A percentile compares a stretch with the other conserved stretches of the same genome.
Evolutionary conservation across 73 alveolate species (phyloP).

Genomic region (Stentor roeselii): DNA sequence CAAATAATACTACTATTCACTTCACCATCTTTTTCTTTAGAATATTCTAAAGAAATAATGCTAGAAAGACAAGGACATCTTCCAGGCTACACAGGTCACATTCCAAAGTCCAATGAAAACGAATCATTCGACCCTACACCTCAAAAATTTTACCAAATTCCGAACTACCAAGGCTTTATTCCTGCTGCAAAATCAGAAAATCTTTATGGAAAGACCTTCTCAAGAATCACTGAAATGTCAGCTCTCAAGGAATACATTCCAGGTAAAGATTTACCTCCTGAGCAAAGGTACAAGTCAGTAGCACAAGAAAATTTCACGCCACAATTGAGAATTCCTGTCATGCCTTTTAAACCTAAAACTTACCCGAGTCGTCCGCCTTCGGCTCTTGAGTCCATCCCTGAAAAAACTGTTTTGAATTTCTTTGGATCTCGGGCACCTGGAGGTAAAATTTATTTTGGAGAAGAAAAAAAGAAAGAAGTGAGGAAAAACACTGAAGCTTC

Average conservation of each 20-base stretch:
- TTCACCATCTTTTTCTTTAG: no score
- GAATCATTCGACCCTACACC: not conserved
- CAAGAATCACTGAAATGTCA: conserved; percentile 53
- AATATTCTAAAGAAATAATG: no score
- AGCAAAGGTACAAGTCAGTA: conserved; percentile 35
- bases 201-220: conserved; percentile 63
- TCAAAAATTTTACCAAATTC: conserved; percentile 46
- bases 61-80: conserved; percentile 23
- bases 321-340: conserved; percentile 8
- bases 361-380: not conserved
- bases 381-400: not conserved
- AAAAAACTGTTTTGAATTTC: not conserved
- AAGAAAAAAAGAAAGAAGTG: not conserved
- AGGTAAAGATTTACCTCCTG: conserved; percentile 46
- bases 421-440: conserved; percentile 6
- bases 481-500: not conserved
- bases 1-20: no score
- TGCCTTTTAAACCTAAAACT: not conserved
- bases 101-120: not conserved
- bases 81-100: conserved; percentile 32
- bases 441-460: not conserved
- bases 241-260: conserved; percentile 33
- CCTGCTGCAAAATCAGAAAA: conserved; percentile 75
- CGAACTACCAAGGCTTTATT: conserved; percentile 66
- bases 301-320: conserved; percentile 34